Percentiles rank a stretch among this genome's conserved stretches.
phyloP scores from a whole-genome alignment of 805 yeast species.

The Ascoidea asiatica region DNA sequence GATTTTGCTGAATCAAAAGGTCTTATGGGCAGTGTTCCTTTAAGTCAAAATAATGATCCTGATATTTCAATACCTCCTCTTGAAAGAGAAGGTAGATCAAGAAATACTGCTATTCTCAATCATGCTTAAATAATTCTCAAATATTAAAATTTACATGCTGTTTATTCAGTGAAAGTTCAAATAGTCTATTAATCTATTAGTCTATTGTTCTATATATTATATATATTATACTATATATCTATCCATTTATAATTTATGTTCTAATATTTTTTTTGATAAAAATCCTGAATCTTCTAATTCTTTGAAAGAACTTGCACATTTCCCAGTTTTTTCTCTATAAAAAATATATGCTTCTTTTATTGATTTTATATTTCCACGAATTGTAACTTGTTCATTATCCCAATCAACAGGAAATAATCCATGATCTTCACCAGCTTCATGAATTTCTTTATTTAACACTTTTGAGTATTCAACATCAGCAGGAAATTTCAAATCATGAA shows the following conservation, averaged over 20 bases:
- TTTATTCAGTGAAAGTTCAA: not conserved
- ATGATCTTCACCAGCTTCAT: constrained; percentile 22
- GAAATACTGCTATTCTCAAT: constrained; percentile 19
- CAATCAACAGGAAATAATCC: constrained; percentile 41
- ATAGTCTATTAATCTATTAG: not conserved
- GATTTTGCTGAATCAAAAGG: constrained; percentile 85
- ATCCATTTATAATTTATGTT: too few species aligned
- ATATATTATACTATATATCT: not conserved
- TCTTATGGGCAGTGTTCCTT: constrained; percentile 82
- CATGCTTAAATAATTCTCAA: too few species aligned
- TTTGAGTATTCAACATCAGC: constrained; percentile 47
- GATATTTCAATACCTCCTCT: constrained; percentile 57
- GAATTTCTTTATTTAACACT: constrained; percentile 23
- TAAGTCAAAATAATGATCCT: constrained; percentile 28
- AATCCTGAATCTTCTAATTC: constrained; percentile 25
- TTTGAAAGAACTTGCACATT: constrained; percentile 21
- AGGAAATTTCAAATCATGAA: constrained; percentile 41
- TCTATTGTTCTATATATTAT: too few species aligned
- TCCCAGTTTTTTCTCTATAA: constrained; percentile 24
- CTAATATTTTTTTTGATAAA: too few species aligned
- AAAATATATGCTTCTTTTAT: constrained; percentile 32
- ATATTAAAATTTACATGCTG: not conserved
- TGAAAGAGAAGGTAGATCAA: constrained; percentile 59
- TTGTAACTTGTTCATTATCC: constrained; percentile 30
- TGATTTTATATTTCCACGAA: constrained; percentile 28